Evolutionary conservation across 768 basidiomycete species (phyloP), one percentile per base, ranked within the genome.

Genomic region (Mycena galopus): DNA sequence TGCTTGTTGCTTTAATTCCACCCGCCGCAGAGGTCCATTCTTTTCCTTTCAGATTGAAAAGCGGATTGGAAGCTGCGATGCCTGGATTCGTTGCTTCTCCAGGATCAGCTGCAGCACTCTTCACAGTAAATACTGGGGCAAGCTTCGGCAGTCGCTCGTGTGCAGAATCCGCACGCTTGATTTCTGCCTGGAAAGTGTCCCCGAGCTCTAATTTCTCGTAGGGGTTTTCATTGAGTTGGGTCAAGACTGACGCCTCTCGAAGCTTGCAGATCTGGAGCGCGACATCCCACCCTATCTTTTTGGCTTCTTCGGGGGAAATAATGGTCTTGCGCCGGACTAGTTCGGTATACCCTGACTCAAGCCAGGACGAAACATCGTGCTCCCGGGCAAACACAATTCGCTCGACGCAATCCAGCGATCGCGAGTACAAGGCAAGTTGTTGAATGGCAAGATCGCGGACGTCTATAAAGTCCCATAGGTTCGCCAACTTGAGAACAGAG

Each of bases 381-480:
- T 65, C 25, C 29, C 56, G 37, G 33, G 55, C 72, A 14, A 68
- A 29, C 10, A 60, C 21, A 4, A 73, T 65, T 14, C 72, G 72
- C 25, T 68, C 44, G 17, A 64, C 7, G 47, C 61, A 55, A 33
- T 59, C 35, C 33, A 53, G 25, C 11, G 62, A 57, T 50, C 62
- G 29, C 2, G 55, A 51, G 12, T 60, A 39, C 0, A 17, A 1
- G 27, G 16, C 21, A 17, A 85, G 72, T 2, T 74, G 62, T 17
- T 78, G n/a, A 33, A 81, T 72, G 16, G 82, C 81, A 35, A 75
- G 37, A 21, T 75, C 56, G 57, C 78, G 70, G 37, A 82, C 29
- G 16, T 64, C 25, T 1, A 75, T 44, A n/a, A 79, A 80, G 27
- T 77, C 74, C 80, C 84, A 85, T 77, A 79, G 77, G 17, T 58